Conservation (phyloP, 805 yeast genomes). For the Yarrowia alimentaria region DNA sequence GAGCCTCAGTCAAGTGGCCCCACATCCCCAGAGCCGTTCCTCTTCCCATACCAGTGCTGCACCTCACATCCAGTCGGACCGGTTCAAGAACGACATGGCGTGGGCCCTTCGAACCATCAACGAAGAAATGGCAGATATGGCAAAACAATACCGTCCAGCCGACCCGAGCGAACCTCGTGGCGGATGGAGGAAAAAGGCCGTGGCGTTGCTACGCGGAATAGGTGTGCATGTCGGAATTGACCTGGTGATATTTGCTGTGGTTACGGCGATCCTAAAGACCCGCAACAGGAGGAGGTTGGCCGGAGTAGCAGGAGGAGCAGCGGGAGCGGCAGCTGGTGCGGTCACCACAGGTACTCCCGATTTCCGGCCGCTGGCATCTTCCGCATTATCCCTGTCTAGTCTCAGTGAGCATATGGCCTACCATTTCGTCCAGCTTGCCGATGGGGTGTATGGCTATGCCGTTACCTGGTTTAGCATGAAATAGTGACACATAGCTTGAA, state of each 20-base stretch:
- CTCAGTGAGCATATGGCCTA: conserved; percentile 10
- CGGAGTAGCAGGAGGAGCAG: background rate
- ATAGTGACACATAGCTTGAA: conserved; percentile 14
- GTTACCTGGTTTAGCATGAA: conserved; percentile 20
- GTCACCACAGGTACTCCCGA: no score
- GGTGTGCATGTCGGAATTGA: conserved; percentile 25
- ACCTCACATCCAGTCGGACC: conserved; percentile 5
- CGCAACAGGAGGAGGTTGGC: background rate
- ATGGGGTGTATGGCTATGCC: conserved; percentile 18
- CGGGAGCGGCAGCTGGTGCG: background rate
- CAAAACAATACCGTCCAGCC: conserved; percentile 8
- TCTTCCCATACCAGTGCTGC: background rate
- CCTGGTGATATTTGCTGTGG: conserved; percentile 18
- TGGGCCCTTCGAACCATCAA: conserved; percentile 25
- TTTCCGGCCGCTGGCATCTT: background rate
- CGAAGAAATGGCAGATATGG: conserved; percentile 26
- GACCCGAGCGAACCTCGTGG: background rate
- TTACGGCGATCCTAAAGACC: conserved; percentile 11
- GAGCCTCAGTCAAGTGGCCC: no score
- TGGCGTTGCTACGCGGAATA: background rate
- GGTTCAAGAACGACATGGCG: conserved; percentile 25
- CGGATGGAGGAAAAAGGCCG: background rate
- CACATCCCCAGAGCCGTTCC: no score
- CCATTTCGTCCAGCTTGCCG: conserved; percentile 21
- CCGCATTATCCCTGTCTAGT: background rate